Percentiles rank a stretch among this genome's conserved stretches.
phyloP scores from a whole-genome alignment of 495 filamentous ascomycete species.

The Penicillium argentinense region DNA sequence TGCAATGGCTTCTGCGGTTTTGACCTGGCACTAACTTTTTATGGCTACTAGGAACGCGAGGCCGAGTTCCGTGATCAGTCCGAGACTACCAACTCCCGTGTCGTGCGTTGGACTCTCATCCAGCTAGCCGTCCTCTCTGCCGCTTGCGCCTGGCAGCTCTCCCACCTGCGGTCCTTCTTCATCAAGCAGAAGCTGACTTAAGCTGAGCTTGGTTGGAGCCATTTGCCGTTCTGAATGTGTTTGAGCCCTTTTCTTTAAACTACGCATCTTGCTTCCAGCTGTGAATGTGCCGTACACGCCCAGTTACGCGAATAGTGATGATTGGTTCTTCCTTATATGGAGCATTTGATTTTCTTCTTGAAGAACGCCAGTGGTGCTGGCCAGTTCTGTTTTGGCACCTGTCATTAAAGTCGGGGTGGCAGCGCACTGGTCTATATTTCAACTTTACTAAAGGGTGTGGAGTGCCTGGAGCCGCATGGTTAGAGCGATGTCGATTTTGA shows the following conservation, averaged over 20 bases:
- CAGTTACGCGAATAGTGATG: constrained; percentile 3
- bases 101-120: constrained; percentile 90
- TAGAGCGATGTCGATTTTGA: constrained; percentile 28
- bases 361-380: background rate
- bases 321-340: background rate
- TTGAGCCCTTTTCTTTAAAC: constrained; percentile 15
- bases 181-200: constrained; percentile 98
- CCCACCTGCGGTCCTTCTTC: constrained; percentile 93
- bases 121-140: constrained; percentile 85
- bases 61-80: constrained; percentile 98
- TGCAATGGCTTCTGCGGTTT: too few relatives aligned
- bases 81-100: constrained; percentile 87
- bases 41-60: constrained; percentile 85
- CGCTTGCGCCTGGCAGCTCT: constrained; percentile 96
- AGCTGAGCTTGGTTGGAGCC: background rate
- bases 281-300: constrained; percentile 10
- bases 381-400: background rate
- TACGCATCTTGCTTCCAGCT: constrained; percentile 22
- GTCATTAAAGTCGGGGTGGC: too few relatives aligned
- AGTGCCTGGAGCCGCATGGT: constrained; percentile 17
- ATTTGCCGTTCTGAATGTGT: constrained; percentile 7
- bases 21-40: too few relatives aligned
- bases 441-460: constrained; percentile 12
- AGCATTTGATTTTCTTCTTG: background rate
- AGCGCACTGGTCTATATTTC: constrained; percentile 8